phyloP scores from a whole-genome alignment of 2,329 filamentous ascomycete species.

The Fusarium torulosum region DNA sequence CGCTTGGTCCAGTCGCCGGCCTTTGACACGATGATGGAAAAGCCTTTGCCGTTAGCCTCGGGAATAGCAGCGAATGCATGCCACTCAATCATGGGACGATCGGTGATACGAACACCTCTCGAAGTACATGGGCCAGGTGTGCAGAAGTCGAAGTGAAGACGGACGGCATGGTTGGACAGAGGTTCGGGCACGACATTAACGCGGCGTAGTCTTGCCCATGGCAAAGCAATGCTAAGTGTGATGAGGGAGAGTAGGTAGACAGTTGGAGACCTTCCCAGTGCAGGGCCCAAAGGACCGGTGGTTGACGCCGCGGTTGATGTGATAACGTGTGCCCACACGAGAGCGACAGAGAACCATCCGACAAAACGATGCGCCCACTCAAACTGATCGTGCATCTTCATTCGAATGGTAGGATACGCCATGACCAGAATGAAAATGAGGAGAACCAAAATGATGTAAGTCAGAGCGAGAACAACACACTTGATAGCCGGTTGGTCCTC shows the following conservation, averaged over 20 bases:
- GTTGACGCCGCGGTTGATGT: constrained; percentile 61
- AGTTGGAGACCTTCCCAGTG: constrained; percentile 17
- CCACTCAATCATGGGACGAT: constrained; percentile 72
- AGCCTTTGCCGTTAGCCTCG: constrained; percentile 62
- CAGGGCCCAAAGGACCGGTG: constrained; percentile 11
- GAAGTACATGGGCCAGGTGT: constrained; percentile 54
- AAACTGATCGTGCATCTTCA: constrained; percentile 70
- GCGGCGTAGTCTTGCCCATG: constrained; percentile 74
- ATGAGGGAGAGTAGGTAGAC: constrained; percentile 26
- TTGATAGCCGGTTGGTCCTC: constrained; percentile 16
- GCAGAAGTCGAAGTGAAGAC: constrained; percentile 73
- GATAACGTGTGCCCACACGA: constrained; percentile 72
- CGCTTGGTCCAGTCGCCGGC: constrained; percentile 77
- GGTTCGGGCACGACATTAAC: constrained; percentile 71
- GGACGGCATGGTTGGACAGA: constrained; percentile 77
- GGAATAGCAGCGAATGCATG: constrained; percentile 79
- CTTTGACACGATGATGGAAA: constrained; percentile 74
- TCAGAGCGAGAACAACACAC: constrained; percentile 42
- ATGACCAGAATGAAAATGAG: constrained; percentile 45
- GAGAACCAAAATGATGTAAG: constrained; percentile 41
- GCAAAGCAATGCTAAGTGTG: constrained; percentile 29
- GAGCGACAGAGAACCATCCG: constrained; percentile 70
- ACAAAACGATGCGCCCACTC: constrained; percentile 75
- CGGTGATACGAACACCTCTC: constrained; percentile 64
- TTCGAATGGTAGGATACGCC: constrained; percentile 42